phyloP scores from a whole-genome alignment of 2,329 filamentous ascomycete species.

The Gnomoniopsis sp. region DNA sequence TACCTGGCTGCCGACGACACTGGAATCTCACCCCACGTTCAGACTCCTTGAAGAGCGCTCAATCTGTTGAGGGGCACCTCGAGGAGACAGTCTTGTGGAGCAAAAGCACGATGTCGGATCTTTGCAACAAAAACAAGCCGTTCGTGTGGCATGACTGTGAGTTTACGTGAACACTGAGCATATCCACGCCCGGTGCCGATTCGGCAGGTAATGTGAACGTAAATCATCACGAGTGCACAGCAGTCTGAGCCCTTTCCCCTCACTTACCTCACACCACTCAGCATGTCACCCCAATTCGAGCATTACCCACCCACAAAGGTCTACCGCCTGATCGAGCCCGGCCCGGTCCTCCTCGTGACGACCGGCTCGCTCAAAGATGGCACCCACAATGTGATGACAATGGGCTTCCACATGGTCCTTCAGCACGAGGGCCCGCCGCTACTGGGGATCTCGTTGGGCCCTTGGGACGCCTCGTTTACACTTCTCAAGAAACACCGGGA shows the following conservation, averaged over 20 bases:
- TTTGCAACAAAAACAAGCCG: not conserved
- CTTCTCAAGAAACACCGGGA: constrained; percentile 26
- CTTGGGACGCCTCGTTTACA: constrained; percentile 31
- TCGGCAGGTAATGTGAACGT: not conserved
- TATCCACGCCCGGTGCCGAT: not conserved
- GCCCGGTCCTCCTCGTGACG: constrained; percentile 31
- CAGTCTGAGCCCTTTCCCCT: not conserved
- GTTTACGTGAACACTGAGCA: too few species aligned
- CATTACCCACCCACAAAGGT: constrained; percentile 23
- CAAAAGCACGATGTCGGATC: too few species aligned
- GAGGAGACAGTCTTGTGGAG: too few species aligned
- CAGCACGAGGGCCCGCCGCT: constrained; percentile 32
- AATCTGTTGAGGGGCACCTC: too few species aligned
- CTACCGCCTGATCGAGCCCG: constrained; percentile 33
- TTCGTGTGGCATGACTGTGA: too few species aligned
- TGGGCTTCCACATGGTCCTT: constrained; percentile 36
- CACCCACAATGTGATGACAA: constrained; percentile 34
- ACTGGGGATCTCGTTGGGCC: constrained; percentile 30
- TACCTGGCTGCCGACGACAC: too few species aligned
- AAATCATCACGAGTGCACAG: not conserved
- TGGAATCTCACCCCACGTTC: too few species aligned
- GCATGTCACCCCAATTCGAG: not conserved
- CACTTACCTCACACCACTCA: not conserved
- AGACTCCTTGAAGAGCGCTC: too few species aligned
- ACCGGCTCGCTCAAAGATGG: constrained; percentile 28